Evolutionary conservation across 139 green algal species (phyloP).

Genomic region (Micractinium conductrix): DNA sequence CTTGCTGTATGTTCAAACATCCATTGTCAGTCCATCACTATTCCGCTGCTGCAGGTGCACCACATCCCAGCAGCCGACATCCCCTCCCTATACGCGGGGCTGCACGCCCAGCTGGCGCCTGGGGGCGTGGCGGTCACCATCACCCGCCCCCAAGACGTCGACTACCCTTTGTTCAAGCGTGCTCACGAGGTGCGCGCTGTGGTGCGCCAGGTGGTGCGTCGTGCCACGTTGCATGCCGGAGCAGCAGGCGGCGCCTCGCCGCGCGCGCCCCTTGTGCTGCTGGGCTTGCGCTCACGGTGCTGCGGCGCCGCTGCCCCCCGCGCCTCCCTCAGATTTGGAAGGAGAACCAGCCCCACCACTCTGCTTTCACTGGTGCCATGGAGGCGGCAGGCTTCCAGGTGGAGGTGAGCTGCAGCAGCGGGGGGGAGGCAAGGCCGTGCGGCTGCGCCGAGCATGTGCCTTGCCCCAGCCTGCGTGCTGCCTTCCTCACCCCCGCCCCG

Average conservation of each 20-base stretch:
- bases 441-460: too few species aligned
- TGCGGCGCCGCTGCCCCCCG: background rate
- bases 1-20: too few species aligned
- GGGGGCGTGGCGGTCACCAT: constrained; percentile 21
- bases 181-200: constrained; percentile 21
- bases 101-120: constrained; percentile 9
- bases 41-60: too few species aligned
- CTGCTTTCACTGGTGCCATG: constrained; percentile 3
- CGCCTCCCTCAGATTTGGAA: constrained; percentile 24
- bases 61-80: constrained; percentile 13
- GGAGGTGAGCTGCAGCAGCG: constrained; percentile 17
- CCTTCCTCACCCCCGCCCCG: too few species aligned
- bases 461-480: too few species aligned
- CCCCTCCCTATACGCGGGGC: background rate
- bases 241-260: background rate
- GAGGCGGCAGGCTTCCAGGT: constrained; percentile 15
- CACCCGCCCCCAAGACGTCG: constrained; percentile 34
- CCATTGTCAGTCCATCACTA: too few species aligned
- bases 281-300: background rate
- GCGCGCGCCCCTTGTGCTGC: background rate
- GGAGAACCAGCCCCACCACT: constrained; percentile 29
- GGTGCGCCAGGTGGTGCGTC: too few species aligned
- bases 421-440: too few species aligned
- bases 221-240: too few species aligned
- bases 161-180: constrained; percentile 28